A percentile compares a stretch with the other conserved stretches of the same genome.
These are phyloP conservation scores for Neoboletus brunneissimus DNA, from an alignment of 768 basidiomycete species.

Conservation along the genomic window DNA sequence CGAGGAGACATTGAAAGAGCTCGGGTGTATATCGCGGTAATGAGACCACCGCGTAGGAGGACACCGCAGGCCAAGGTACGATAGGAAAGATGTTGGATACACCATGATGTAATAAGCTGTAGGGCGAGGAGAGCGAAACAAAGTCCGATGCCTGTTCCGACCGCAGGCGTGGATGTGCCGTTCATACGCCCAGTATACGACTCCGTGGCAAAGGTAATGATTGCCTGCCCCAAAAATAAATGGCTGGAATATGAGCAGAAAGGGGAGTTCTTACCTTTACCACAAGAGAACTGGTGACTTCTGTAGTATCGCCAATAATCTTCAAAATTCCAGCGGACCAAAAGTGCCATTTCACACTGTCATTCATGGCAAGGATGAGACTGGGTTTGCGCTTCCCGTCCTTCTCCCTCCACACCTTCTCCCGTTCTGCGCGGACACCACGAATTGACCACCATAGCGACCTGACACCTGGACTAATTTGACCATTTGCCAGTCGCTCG, in stretches of 20 bases:
- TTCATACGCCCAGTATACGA: constrained; percentile 52
- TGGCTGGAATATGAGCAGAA: background rate
- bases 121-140: constrained; percentile 66
- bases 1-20: constrained; percentile 75
- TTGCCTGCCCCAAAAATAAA: constrained; percentile 40
- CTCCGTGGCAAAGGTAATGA: constrained; percentile 65
- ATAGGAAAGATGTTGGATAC: constrained; percentile 83
- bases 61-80: constrained; percentile 73
- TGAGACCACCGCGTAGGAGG: constrained; percentile 77
- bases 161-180: constrained; percentile 37
- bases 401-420: constrained; percentile 61
- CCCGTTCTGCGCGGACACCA: constrained; percentile 46
- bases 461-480: constrained; percentile 55
- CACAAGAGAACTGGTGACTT: constrained; percentile 71
- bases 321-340: constrained; percentile 66
- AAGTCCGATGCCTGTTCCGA: constrained; percentile 67
- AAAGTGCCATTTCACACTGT: constrained; percentile 74
- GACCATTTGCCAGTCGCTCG: constrained; percentile 58
- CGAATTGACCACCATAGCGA: constrained; percentile 59
- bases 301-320: constrained; percentile 63
- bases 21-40: constrained; percentile 80
- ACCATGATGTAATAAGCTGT: constrained; percentile 64
- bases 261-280: constrained; percentile 53
- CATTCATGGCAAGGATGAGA: constrained; percentile 67
- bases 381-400: constrained; percentile 65